Conservation (phyloP, 2,329 filamentous ascomycete genomes). For the Aaosphaeria pasadenensis region DNA sequence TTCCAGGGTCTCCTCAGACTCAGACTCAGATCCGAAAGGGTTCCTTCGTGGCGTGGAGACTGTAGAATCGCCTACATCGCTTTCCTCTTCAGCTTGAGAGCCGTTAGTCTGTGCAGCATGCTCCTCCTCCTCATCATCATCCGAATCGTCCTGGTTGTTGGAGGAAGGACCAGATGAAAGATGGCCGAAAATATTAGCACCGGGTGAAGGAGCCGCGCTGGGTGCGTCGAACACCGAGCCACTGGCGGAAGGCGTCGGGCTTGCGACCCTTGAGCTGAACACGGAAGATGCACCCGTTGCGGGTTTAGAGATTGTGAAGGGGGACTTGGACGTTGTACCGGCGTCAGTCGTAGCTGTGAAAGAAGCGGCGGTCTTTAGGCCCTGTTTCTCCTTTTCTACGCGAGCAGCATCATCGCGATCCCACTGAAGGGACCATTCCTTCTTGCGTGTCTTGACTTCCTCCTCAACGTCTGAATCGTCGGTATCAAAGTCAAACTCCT, state of each 20-base stretch:
- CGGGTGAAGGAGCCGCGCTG: conserved; percentile 15
- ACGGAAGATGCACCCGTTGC: conserved; percentile 18
- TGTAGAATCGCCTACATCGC: background rate
- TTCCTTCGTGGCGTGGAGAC: background rate
- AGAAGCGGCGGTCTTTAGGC: conserved; percentile 14
- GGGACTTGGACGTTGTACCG: background rate
- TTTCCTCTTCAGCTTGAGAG: conserved; percentile 1
- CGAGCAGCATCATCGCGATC: conserved; percentile 29
- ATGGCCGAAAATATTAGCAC: conserved; percentile 32
- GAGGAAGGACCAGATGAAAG: conserved; percentile 31
- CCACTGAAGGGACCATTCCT: conserved; percentile 30
- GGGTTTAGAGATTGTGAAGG: conserved; percentile 2
- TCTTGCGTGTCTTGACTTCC: conserved; percentile 6
- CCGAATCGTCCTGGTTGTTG: conserved; percentile 20
- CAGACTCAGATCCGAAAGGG: conserved; percentile 19
- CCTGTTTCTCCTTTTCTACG: conserved; percentile 22
- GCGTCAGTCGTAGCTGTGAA: conserved; percentile 10
- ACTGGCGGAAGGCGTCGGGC: conserved; percentile 26
- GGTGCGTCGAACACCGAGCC: conserved; percentile 32
- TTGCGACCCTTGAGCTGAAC: conserved; percentile 21
- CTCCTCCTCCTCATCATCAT: conserved; percentile 5
- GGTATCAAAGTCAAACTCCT: conserved; percentile 36
- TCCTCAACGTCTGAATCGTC: conserved; percentile 13
- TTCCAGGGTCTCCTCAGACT: conserved; percentile 15
- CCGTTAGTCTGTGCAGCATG: background rate